A percentile compares a stretch with the other conserved stretches of the same genome.
Conservation (phyloP, 805 yeast species). For the Saccharomyces eubayanus region DNA sequence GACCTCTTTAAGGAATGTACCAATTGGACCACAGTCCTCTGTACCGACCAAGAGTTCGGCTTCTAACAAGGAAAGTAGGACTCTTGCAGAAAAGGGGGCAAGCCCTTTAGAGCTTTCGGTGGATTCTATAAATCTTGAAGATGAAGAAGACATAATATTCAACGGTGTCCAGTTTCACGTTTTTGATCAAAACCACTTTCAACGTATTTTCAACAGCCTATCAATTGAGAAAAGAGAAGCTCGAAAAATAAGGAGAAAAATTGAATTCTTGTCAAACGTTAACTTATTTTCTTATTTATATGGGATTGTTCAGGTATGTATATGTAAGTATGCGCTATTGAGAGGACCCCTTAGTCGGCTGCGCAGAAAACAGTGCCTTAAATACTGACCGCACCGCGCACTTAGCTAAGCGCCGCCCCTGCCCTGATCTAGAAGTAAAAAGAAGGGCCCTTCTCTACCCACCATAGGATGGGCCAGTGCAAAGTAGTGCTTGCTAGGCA, state of each 20-base stretch:
- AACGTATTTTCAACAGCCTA: background rate
- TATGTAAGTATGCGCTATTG: background rate
- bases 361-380: background rate
- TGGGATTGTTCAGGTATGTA: background rate
- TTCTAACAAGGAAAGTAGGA: background rate
- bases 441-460: background rate
- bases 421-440: background rate
- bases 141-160: background rate
- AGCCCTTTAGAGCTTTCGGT: background rate
- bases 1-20: constrained; percentile 62
- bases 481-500: background rate
- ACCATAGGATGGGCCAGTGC: background rate
- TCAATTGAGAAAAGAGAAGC: background rate
- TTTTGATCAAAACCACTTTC: background rate
- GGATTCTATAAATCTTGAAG: background rate
- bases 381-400: background rate
- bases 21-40: constrained; percentile 61
- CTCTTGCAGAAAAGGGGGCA: background rate
- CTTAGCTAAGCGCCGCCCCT: background rate
- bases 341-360: background rate
- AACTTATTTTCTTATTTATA: background rate
- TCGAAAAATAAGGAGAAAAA: background rate
- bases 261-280: background rate
- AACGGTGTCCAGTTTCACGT: background rate
- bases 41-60: background rate